phyloP scores from a whole-genome alignment of 2,329 filamentous ascomycete genomes.

The Grosmannia clavigera region DNA sequence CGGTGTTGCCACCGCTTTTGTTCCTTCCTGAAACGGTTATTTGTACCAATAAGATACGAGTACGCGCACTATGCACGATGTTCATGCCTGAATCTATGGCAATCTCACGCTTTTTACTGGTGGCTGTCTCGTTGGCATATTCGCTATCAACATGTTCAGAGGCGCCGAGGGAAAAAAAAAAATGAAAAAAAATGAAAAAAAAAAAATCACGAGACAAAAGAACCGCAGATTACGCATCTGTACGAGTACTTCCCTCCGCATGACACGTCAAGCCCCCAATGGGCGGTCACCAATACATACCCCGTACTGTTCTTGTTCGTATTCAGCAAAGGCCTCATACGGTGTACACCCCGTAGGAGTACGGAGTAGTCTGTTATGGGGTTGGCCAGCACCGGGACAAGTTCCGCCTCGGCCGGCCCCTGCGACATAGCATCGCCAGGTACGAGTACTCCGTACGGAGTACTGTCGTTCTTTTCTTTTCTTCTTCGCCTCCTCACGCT shows the following conservation, averaged over 20 bases:
- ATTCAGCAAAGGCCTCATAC: background rate
- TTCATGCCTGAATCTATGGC: background rate
- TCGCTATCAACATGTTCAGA: background rate
- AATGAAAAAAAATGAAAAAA: background rate
- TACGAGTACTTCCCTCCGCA: background rate
- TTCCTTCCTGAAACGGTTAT: constrained; percentile 6
- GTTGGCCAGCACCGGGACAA: background rate
- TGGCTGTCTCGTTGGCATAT: background rate
- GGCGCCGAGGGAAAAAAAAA: background rate
- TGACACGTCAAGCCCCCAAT: background rate
- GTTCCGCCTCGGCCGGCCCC: background rate
- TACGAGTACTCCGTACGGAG: background rate
- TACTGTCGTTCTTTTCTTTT: background rate
- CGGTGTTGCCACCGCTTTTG: background rate
- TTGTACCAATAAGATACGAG: background rate
- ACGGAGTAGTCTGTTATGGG: background rate
- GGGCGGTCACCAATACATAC: background rate
- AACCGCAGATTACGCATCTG: background rate
- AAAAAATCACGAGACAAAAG: background rate
- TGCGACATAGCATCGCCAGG: background rate
- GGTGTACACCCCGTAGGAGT: too few species aligned
- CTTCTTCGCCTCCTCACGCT: background rate
- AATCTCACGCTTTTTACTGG: background rate
- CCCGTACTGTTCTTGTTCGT: background rate
- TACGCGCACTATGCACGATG: too few species aligned